Conservation (phyloP, 2,329 filamentous ascomycete genomes). For the Nemania abortiva region DNA sequence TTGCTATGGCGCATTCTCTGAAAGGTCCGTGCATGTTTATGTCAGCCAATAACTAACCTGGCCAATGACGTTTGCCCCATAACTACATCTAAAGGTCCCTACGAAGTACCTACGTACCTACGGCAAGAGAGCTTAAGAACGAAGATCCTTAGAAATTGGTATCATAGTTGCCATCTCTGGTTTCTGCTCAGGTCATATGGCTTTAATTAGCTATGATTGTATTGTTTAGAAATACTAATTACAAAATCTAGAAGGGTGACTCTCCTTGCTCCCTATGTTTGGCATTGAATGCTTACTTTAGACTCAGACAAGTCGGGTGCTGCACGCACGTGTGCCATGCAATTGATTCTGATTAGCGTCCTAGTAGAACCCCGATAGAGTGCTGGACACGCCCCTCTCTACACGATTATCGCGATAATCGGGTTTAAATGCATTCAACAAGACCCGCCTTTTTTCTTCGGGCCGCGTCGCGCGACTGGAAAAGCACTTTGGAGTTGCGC, state of each 20-base stretch:
- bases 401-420: background rate
- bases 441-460: conserved; percentile 38
- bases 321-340: too few species aligned
- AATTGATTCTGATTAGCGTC: too few species aligned
- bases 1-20: background rate
- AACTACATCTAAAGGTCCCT: background rate
- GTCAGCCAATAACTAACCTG: background rate
- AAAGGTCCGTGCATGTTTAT: conserved; percentile 5
- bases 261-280: too few species aligned
- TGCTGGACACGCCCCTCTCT: background rate
- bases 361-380: conserved; percentile 8
- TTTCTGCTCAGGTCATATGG: too few species aligned
- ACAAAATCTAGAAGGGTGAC: too few species aligned
- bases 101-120: background rate
- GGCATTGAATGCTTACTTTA: too few species aligned
- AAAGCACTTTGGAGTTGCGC: conserved; percentile 33
- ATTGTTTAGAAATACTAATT: too few species aligned
- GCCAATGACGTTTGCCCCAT: background rate
- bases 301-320: too few species aligned
- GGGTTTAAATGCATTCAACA: background rate
- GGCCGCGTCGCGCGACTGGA: conserved; percentile 50
- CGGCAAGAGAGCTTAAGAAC: background rate
- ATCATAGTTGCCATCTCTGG: too few species aligned
- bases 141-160: too few species aligned
- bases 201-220: too few species aligned